These are phyloP conservation scores for Neobulgaria alba DNA, from an alignment of 2,329 filamentous ascomycete species.

Conservation along the genomic window DNA sequence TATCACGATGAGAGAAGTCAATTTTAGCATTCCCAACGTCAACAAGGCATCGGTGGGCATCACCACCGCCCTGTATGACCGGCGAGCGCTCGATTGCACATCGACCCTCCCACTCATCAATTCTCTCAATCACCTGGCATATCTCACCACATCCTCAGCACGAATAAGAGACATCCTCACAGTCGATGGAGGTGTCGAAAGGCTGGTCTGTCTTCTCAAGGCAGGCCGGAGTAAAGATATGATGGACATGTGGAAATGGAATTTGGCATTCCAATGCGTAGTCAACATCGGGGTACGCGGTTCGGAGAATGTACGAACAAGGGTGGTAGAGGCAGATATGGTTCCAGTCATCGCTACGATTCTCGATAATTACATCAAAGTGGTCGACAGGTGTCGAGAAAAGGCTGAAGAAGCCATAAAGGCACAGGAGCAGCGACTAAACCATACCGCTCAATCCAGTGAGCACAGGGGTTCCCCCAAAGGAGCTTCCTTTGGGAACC, in stretches of 20 bases:
- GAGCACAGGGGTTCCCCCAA: constrained; percentile 27
- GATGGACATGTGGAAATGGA: constrained; percentile 99
- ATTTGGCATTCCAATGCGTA: constrained; percentile 95
- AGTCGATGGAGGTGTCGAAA: constrained; percentile 95
- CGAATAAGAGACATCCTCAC: constrained; percentile 96
- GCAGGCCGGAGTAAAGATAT: constrained; percentile 93
- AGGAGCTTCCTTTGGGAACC: constrained; percentile 40
- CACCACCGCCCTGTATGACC: constrained; percentile 95
- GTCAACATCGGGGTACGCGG: constrained; percentile 97
- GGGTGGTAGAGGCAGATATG: constrained; percentile 98
- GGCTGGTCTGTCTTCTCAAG: constrained; percentile 94
- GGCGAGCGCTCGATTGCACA: constrained; percentile 93
- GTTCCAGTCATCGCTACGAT: constrained; percentile 98
- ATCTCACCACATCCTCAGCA: constrained; percentile 94
- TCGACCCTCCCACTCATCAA: constrained; percentile 97
- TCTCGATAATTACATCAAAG: constrained; percentile 95
- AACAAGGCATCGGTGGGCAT: constrained; percentile 99
- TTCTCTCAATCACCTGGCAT: constrained; percentile 96
- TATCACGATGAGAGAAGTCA: constrained; percentile 91
- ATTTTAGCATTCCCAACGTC: constrained; percentile 98
- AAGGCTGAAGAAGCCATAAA: constrained; percentile 79
- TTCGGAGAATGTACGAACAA: constrained; percentile 85
- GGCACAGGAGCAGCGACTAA: constrained; percentile 30
- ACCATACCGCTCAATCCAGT: constrained; percentile 22
- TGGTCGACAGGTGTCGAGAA: constrained; percentile 84